Evolutionary conservation across 2,329 filamentous ascomycete species (phyloP), one percentile per base, ranked within the genome.

Genomic region (Colletotrichum spaethianum): DNA sequence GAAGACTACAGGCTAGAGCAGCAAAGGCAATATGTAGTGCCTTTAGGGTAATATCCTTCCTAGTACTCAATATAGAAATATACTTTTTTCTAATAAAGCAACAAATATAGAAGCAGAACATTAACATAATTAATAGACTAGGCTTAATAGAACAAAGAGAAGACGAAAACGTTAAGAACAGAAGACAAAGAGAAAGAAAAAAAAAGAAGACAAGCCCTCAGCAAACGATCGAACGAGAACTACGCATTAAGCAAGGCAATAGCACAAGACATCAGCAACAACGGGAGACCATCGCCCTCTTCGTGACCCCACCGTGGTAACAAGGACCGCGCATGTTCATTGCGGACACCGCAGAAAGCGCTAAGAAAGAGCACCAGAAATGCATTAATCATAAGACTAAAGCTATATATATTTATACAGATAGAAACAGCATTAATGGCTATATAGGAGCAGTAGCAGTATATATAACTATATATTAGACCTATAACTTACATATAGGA

Each of bases 91-190:
- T 4, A 46, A 7, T 63, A 4, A 5, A 63, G 52, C 23, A 63
- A 63, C n/a, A 33, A 14, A 55, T 63, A 55, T 63, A 7, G 33
- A 63, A 63, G 40, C 12, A 63, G 2, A 63, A 63, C 18, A 63
- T 44, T 12, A 12, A 63, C 23, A 33, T 36, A 0, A 44, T 63
- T 14, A 63, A 4, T 11, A 50, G 44, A 52, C 6, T 63, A 40
- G 31, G 46, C 14, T 11, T 11, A 26, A 52, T 23, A 38, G 8
- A 36, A 36, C 31, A 18, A 56, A 56, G 31, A n/a, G 9, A 40
- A n/a, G 3, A 12, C 11, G 23, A 31, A 28, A 31, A 46, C 44
- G 46, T 20, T 20, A 40, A 44, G 40, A 20, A 36, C 48, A 28
- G 14, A 28, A 14, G 14, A 42, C 20, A n/a, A 20, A 55, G 26